Conservation (phyloP, 2,329 filamentous ascomycete species). For the Aspergillus awamori region DNA sequence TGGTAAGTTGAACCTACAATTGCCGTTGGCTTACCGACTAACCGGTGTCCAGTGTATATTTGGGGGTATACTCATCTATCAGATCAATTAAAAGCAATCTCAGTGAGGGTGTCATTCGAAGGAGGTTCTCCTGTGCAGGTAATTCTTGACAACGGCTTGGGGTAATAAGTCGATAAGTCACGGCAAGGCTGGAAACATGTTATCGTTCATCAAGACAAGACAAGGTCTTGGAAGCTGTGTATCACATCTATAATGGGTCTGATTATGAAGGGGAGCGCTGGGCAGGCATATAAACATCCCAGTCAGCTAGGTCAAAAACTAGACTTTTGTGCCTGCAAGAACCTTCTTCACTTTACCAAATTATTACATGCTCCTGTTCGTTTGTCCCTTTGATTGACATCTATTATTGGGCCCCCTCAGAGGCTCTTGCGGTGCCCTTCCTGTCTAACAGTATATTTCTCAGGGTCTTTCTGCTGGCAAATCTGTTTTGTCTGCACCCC, state of each 20-base stretch:
- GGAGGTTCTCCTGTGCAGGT: conserved; percentile 4
- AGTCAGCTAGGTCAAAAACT: background rate
- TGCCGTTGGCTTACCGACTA: background rate
- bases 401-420: too few relatives aligned
- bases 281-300: background rate
- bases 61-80: conserved; percentile 1
- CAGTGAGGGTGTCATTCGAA: background rate
- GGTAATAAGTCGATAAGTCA: background rate
- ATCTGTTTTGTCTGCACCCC: too few relatives aligned
- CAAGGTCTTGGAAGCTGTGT: background rate
- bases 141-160: background rate
- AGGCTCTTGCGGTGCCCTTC: too few relatives aligned
- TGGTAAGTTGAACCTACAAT: background rate
- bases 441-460: too few relatives aligned
- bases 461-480: too few relatives aligned
- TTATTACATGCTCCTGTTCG: too few relatives aligned
- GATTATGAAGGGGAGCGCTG: background rate
- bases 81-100: background rate
- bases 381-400: too few relatives aligned
- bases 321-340: background rate
- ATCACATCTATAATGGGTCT: background rate
- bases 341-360: background rate
- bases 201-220: background rate
- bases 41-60: background rate
- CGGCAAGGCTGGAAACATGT: background rate